A percentile compares a stretch with the other conserved stretches of the same genome.
phyloP scores from a whole-genome alignment of 2,329 filamentous ascomycete genomes.

The Geosmithia flava region DNA sequence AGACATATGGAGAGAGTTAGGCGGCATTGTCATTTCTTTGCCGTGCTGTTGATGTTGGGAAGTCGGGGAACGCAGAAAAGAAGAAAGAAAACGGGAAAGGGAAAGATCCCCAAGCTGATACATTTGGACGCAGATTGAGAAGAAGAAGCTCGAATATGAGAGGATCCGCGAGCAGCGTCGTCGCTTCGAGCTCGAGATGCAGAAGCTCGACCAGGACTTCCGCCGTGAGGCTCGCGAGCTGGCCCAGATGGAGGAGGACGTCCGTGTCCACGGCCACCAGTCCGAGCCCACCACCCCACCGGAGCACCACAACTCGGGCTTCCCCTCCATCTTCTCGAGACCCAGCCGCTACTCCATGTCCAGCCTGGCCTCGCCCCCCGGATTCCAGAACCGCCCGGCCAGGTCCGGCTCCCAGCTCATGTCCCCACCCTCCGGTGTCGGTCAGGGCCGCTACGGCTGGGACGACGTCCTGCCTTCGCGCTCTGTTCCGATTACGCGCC shows the following conservation, averaged over 20 bases:
- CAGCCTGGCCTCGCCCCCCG: constrained; percentile 71
- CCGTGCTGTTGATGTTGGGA: background rate
- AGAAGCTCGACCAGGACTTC: constrained; percentile 75
- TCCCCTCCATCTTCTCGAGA: constrained; percentile 68
- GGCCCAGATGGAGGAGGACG: constrained; percentile 70
- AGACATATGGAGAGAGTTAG: no score
- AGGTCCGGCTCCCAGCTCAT: constrained; percentile 70
- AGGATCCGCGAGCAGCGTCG: constrained; percentile 79
- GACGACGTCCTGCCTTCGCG: constrained; percentile 58
- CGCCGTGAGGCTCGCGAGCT: constrained; percentile 74
- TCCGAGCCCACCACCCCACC: constrained; percentile 95
- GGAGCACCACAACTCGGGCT: constrained; percentile 64
- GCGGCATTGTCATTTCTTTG: background rate
- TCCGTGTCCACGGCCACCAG: constrained; percentile 51
- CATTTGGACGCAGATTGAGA: constrained; percentile 59
- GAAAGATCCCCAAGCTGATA: background rate
- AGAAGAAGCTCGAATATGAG: constrained; percentile 89
- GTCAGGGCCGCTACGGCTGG: constrained; percentile 21
- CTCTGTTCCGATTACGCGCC: constrained; percentile 74
- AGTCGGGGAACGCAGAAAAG: background rate
- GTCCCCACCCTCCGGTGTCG: constrained; percentile 57
- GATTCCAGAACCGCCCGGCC: constrained; percentile 58
- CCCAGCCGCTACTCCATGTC: constrained; percentile 84
- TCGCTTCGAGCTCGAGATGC: constrained; percentile 86
- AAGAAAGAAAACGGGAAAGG: background rate